These are phyloP conservation scores for Tillandsia fasciculata DNA, from an alignment of 176 grass and related monocot species.

Conservation along the genomic window DNA sequence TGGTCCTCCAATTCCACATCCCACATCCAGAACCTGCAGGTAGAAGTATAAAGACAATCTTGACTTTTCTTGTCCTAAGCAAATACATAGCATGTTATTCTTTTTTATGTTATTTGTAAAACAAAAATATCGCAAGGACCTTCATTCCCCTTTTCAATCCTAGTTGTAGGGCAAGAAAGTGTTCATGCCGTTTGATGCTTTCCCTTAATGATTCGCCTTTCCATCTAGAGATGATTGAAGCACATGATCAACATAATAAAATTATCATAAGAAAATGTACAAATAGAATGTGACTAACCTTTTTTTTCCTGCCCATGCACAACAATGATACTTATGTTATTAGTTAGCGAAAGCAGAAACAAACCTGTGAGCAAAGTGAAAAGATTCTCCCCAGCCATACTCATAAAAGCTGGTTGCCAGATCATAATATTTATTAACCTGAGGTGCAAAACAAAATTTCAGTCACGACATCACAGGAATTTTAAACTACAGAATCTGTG, in stretches of 20 bases:
- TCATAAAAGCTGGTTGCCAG: constrained; percentile 98
- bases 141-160: constrained; percentile 87
- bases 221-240: constrained; percentile 51
- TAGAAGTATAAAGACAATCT: not conserved
- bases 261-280: not conserved
- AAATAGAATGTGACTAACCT: not conserved
- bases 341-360: not conserved
- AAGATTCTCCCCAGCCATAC: constrained; percentile 99
- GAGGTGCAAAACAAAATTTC: constrained; percentile 14
- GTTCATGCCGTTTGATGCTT: constrained; percentile 91
- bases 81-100: not conserved
- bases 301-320: too few relatives aligned
- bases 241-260: not conserved
- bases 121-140: constrained; percentile 26
- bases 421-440: constrained; percentile 99
- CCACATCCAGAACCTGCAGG: constrained; percentile 84
- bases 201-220: constrained; percentile 79
- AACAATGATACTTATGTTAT: constrained; percentile 8
- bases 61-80: not conserved
- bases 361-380: constrained; percentile 98
- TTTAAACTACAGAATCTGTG: constrained; percentile 1
- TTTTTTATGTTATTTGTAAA: not conserved
- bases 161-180: constrained; percentile 89
- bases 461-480: not conserved
- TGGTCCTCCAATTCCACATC: constrained; percentile 89